These are phyloP conservation scores for Rhizomucor pusillus DNA, from an alignment of 371 early-diverging fungal species.

Conservation along the genomic window DNA sequence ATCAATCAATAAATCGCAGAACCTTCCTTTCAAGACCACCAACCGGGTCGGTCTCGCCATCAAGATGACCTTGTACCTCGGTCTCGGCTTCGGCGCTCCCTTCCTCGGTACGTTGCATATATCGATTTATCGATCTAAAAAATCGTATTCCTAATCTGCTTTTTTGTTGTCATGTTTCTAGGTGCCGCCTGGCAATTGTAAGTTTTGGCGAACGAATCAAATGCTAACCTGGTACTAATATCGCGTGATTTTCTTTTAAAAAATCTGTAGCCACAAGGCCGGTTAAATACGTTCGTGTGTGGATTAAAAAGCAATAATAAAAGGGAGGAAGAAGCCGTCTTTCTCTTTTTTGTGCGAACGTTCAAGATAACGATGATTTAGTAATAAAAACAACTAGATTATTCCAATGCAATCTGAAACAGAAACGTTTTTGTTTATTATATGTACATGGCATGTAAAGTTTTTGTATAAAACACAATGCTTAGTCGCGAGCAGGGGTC, in stretches of 20 bases:
- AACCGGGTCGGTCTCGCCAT: slow-evolving; percentile 46
- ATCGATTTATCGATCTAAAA: background rate
- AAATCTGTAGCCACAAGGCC: slow-evolving; percentile 22
- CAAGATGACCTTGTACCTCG: slow-evolving; percentile 37
- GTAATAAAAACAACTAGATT: no score
- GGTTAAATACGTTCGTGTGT: slow-evolving; percentile 1
- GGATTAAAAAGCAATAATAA: no score
- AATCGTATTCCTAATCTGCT: background rate
- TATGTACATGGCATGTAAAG: slow-evolving; percentile 3
- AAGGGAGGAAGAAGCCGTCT: no score
- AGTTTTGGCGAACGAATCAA: slow-evolving; percentile 7
- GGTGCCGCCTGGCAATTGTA: slow-evolving; percentile 26
- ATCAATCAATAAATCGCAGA: slow-evolving; percentile 21
- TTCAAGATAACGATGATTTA: no score
- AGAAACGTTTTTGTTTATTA: background rate
- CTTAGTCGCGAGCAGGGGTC: slow-evolving; percentile 38
- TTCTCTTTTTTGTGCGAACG: no score
- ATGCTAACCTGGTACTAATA: no score
- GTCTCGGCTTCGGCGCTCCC: slow-evolving; percentile 41
- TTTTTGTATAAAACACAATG: slow-evolving; percentile 5
- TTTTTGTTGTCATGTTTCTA: slow-evolving; percentile 2
- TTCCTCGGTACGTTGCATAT: slow-evolving; percentile 34
- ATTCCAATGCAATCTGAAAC: no score
- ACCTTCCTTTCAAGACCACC: slow-evolving; percentile 53
- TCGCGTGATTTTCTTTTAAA: no score